Base-by-base conservation (phyloP, 2,329 filamentous ascomycete species). In the Claviceps spartinae region DNA sequence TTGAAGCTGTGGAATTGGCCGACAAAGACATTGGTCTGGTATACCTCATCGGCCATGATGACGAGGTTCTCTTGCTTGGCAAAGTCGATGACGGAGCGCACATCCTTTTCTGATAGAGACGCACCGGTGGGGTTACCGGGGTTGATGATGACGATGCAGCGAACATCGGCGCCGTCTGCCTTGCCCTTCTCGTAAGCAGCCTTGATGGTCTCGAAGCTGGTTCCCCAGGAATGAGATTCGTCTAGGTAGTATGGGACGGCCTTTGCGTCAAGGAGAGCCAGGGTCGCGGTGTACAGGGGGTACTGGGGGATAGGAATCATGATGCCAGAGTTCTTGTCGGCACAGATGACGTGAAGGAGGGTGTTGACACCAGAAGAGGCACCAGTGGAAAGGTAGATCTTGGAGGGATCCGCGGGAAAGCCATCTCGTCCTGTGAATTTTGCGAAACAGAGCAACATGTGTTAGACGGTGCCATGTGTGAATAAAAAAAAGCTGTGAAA, bases 1-100 rank as follows among this genome's bases (percentile, higher is more conserved):
- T 97, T 97, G 83, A 98, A 97, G 63, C 87, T 94, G 72, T 87
- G 82, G 75, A 98, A 98, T 67, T 91, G 78, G 68, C 93, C 93
- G 56, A 86, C 74, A 72, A 98, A 98, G 61, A 98, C 86, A 69
- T 98, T 98, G 65, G 93, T 97, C 73, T 98, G 93, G 79, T 98
- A 98, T 40, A 98, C 93, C 70, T 98, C 93, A 64, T 98, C 93
- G 50, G 93, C 93, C 62, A 98, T 80, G 58, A 97, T 76, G 52
- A 97, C 89, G 26, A 98, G 78, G 60, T 84, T 81, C 75, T 96
- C 82, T 67, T 90, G 77, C 30, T 82, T 83, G 41, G 93, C 91
- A 57, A 96, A 85, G 57, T 93, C 81, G 59, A 97, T 78, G n/a
- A 97, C 87, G 49, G 78, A 77, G 62, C 84, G 82, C 67, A 98